These are phyloP conservation scores for Lachancea cidri DNA, from an alignment of 805 yeast species.

Conservation along the genomic window DNA sequence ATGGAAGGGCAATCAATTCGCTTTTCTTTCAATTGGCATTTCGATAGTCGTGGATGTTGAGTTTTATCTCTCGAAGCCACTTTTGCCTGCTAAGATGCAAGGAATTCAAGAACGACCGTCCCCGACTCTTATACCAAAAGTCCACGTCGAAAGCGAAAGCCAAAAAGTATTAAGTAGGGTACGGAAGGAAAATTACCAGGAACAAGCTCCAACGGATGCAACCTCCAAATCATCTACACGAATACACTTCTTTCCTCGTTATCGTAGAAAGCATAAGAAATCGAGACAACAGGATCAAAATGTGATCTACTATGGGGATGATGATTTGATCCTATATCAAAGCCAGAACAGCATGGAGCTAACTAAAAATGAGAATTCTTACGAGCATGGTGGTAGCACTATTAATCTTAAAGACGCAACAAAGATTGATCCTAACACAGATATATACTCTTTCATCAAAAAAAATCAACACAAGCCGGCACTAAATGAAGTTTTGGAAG, in stretches of 20 bases:
- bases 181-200: too few species aligned
- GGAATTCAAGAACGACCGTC: background rate
- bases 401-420: background rate
- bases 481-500: slow-evolving; percentile 3
- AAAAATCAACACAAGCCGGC: slow-evolving; percentile 1
- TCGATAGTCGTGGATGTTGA: slow-evolving; percentile 12
- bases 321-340: background rate
- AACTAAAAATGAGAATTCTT: background rate
- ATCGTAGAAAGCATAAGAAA: background rate
- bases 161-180: background rate
- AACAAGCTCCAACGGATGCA: background rate
- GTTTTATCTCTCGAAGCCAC: slow-evolving; percentile 11
- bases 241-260: slow-evolving; percentile 2
- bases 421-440: background rate
- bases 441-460: slow-evolving; percentile 3
- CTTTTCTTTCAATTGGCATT: slow-evolving; percentile 2
- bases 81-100: background rate
- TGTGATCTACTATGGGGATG: background rate
- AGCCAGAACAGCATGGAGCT: background rate
- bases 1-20: slow-evolving; percentile 12
- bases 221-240: background rate
- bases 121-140: background rate
- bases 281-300: background rate
- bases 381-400: background rate
- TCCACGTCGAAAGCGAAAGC: background rate